Evolutionary conservation across 1,284 basidiomycete genomes (phyloP), one percentile per base, ranked within the genome.

Genomic region (Cryptococcus sp.): DNA sequence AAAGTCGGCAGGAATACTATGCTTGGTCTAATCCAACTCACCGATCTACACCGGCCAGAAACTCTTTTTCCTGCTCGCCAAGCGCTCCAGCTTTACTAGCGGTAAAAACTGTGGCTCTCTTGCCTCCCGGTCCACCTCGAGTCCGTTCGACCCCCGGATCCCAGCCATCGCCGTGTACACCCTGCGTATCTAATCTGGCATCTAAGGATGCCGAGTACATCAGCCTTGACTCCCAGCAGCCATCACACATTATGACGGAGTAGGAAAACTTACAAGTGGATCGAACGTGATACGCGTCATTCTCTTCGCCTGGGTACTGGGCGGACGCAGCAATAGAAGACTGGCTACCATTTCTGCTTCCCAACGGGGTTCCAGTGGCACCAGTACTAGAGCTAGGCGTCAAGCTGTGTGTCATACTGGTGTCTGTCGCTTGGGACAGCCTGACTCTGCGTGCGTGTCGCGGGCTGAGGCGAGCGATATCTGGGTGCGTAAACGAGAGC

Each of bases 101-200:
- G 78, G 82, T 78, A 13, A 81, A 84, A 11, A 88, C 69, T 3
- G 86, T 85, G 50, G 63, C 66, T 31, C 77, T 59, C 39, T 71
- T 67, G 13, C 60, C 62, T 1, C 62, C 54, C 50, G 88, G 81
- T 51, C 89, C 85, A n/a, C 91, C 91, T 57, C 93, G 84, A n/a
- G 92, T 96, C 44, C 91, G 85, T 79, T 96, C 93, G 16, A 93
- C 83, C 40, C 93, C 93, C 66, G 94, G 91, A 66, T 89, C 88
- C 79, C 88, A 91, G 0, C 93, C 93, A 74, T 96, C 93, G 3
- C 93, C 93, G 70, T 87, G 89, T 31, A 96, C 93, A 20, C 93
- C 93, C 49, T 84, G 84, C 10, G 84, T 79, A 47, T 95, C 91
- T 16, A 96, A 83, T 60, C 90, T 84, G 0, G 92, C 93, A 72